These are phyloP conservation scores for Mucor circinelloides DNA, from an alignment of 371 early-diverging fungal species.

Conservation along the genomic window DNA sequence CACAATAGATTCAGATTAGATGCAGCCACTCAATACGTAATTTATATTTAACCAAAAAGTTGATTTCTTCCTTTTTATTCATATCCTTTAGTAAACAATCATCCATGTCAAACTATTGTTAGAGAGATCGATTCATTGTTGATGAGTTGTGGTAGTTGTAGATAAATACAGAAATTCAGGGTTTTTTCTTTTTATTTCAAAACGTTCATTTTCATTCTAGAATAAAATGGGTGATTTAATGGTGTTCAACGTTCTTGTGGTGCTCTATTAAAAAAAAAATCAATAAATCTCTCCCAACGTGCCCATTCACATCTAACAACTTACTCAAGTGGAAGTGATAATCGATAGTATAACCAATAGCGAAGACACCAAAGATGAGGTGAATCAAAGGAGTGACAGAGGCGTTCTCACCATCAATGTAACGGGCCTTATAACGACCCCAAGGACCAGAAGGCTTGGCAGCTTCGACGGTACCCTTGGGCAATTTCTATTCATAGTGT, in stretches of 20 bases:
- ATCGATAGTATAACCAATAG: conserved; percentile 62
- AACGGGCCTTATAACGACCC: conserved; percentile 63
- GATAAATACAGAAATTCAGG: not conserved
- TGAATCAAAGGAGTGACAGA: conserved; percentile 61
- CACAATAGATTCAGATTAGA: not conserved
- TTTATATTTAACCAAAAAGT: not conserved
- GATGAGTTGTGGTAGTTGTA: not conserved
- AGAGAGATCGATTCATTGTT: not conserved
- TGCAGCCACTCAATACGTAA: too few species aligned
- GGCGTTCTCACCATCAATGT: conserved; percentile 70
- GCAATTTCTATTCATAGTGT: conserved; percentile 36
- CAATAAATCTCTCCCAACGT: not conserved
- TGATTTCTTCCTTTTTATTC: not conserved
- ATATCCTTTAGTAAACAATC: not conserved
- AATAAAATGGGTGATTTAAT: conserved; percentile 35
- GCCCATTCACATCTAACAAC: conserved; percentile 13
- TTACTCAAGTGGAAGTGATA: conserved; percentile 76
- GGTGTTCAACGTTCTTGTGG: conserved; percentile 74
- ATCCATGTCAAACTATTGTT: not conserved
- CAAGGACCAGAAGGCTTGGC: conserved; percentile 52
- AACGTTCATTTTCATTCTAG: not conserved
- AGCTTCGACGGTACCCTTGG: conserved; percentile 50
- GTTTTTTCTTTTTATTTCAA: not conserved
- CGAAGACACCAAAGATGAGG: conserved; percentile 57
- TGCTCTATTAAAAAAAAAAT: conserved; percentile 47